These are phyloP conservation scores for Bromus sterilis DNA, from an alignment of 176 grass and related monocot genomes.

Conservation along the genomic window DNA sequence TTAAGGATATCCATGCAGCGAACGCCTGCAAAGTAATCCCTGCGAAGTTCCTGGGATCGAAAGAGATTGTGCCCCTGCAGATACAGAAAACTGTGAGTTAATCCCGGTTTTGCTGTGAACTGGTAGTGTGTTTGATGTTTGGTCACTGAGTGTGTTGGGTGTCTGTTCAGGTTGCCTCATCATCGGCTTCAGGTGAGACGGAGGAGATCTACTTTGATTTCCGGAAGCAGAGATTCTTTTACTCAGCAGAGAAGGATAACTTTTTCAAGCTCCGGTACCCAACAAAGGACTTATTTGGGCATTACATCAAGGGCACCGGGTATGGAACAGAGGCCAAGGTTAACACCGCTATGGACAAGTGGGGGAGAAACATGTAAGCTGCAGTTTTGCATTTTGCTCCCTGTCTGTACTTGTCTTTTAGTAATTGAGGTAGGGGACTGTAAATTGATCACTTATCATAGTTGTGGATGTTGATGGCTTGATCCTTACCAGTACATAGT, in stretches of 20 bases:
- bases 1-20: conserved; percentile 63
- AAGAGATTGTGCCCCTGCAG: conserved; percentile 88
- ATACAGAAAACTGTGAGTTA: conserved; percentile 62
- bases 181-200: conserved; percentile 42
- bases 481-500: not conserved
- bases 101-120: not conserved
- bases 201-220: conserved; percentile 98
- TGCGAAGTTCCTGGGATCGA: conserved; percentile 79
- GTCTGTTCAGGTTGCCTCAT: conserved; percentile 54
- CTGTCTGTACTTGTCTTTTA: not conserved
- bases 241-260: conserved; percentile 56
- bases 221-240: conserved; percentile 96
- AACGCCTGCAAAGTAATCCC: conserved; percentile 85
- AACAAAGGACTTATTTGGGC: conserved; percentile 63
- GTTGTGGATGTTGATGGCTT: not conserved
- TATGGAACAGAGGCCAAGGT: conserved; percentile 96
- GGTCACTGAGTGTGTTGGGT: not conserved
- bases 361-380: conserved; percentile 97
- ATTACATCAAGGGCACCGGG: conserved; percentile 75
- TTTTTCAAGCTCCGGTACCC: conserved; percentile 84
- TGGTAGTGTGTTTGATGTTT: not conserved
- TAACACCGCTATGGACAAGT: conserved; percentile 64
- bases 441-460: not conserved
- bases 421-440: conserved; percentile 8
- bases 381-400: not conserved